Percentiles rank a stretch among this genome's conserved stretches.
phyloP scores from a whole-genome alignment of 2,329 filamentous ascomycete genomes.

The Cercospora beticola region DNA sequence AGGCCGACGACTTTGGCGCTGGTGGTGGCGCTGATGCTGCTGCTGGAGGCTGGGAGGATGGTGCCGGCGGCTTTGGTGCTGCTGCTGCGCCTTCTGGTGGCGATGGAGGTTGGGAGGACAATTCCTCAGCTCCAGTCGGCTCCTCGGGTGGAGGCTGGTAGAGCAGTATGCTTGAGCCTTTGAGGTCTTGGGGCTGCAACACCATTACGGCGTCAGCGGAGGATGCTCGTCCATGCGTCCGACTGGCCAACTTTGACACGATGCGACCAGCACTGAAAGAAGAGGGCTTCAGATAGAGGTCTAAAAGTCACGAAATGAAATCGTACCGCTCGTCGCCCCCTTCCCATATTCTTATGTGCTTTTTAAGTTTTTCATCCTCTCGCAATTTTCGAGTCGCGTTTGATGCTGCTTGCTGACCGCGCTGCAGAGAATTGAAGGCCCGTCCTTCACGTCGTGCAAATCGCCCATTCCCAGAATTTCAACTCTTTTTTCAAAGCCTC shows the following conservation, averaged over 20 bases:
- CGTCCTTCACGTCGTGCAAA: background rate
- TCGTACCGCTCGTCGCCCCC: background rate
- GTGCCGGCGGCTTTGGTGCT: constrained; percentile 8
- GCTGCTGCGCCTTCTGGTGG: constrained; percentile 4
- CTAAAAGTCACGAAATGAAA: background rate
- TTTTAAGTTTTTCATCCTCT: background rate
- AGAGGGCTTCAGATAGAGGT: background rate
- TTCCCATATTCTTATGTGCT: background rate
- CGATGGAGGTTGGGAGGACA: constrained; percentile 17
- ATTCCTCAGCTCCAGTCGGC: constrained; percentile 14
- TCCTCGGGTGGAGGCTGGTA: constrained; percentile 19
- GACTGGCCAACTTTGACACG: background rate
- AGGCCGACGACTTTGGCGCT: background rate
- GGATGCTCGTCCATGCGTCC: background rate
- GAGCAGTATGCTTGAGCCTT: background rate
- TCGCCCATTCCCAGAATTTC: background rate
- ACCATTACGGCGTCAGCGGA: background rate
- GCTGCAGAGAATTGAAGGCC: background rate
- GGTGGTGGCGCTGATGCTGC: background rate
- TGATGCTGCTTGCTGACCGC: background rate
- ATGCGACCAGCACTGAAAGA: background rate
- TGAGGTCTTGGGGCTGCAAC: background rate
- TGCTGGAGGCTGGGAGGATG: background rate
- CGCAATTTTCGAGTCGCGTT: background rate
- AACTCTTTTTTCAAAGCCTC: background rate